These are phyloP conservation scores for Xylaria acuta DNA, from an alignment of 495 filamentous ascomycete species.

Conservation along the genomic window DNA sequence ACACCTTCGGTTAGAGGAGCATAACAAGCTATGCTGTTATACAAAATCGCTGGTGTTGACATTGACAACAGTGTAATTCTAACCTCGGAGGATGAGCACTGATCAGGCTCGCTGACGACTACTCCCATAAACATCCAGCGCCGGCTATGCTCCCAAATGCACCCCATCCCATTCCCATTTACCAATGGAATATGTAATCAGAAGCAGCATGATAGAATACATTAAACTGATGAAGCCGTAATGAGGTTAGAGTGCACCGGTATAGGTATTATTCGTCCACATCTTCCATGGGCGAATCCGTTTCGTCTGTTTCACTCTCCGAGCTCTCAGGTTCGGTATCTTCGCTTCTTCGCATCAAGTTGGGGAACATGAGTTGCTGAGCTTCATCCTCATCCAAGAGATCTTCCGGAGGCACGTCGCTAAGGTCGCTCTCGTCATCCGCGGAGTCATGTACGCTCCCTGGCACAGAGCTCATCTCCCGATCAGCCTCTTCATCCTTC, in stretches of 20 bases:
- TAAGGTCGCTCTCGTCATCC: conserved; percentile 82
- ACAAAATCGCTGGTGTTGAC: not conserved
- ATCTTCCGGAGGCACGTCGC: conserved; percentile 64
- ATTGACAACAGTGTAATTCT: not conserved
- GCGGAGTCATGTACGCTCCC: conserved; percentile 75
- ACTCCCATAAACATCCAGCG: conserved; percentile 1
- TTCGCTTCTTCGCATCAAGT: conserved; percentile 20
- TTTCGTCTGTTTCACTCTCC: conserved; percentile 14
- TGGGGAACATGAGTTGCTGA: conserved; percentile 49
- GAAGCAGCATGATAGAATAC: not conserved
- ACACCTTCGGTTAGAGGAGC: not conserved
- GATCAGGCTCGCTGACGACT: not conserved
- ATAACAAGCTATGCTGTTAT: not conserved
- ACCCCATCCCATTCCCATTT: conserved; percentile 2
- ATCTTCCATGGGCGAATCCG: conserved; percentile 20
- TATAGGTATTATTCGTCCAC: not conserved
- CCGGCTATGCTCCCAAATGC: conserved; percentile 5
- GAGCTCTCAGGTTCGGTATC: conserved; percentile 17
- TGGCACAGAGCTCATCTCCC: conserved; percentile 49
- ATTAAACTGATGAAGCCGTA: not conserved
- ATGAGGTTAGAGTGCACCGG: not conserved
- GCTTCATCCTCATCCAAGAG: conserved; percentile 54
- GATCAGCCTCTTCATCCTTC: conserved; percentile 41
- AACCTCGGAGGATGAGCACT: not conserved
- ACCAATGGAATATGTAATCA: not conserved